A percentile compares a stretch with the other conserved stretches of the same genome.
These are phyloP conservation scores for Chlorella variabilis DNA, from an alignment of 163 green algal species.

Conservation along the genomic window DNA sequence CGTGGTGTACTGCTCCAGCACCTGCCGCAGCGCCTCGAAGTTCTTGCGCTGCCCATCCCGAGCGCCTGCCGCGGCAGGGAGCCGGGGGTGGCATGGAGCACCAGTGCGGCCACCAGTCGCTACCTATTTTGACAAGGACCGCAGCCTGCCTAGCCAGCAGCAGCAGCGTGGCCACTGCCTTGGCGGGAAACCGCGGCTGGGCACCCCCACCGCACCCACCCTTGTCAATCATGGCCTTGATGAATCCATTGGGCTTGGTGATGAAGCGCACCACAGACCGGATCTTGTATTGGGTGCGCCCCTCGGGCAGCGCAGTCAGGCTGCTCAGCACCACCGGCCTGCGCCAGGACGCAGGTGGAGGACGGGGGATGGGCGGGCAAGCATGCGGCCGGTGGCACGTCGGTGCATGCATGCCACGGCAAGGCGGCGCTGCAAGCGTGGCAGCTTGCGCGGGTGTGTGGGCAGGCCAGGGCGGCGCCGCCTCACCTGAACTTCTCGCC, in stretches of 20 bases:
- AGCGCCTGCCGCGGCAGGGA: conserved; percentile 36
- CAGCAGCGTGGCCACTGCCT: too few relatives aligned
- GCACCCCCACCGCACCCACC: too few relatives aligned
- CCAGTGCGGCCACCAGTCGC: too few relatives aligned
- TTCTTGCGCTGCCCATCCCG: conserved; percentile 52
- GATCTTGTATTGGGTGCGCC: not conserved
- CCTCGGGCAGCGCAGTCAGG: conserved; percentile 20
- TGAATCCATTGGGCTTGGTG: conserved; percentile 53
- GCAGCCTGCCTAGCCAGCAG: too few relatives aligned
- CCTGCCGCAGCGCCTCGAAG: conserved; percentile 48
- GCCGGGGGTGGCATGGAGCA: not conserved
- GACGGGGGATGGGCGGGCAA: too few relatives aligned
- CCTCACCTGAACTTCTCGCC: conserved; percentile 76
- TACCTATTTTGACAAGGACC: too few relatives aligned
- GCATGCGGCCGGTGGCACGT: too few relatives aligned
- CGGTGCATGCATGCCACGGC: not conserved
- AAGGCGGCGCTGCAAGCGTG: not conserved
- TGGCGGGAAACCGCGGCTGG: too few relatives aligned
- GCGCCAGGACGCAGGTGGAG: not conserved
- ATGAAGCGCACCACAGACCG: conserved; percentile 52
- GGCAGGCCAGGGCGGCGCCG: not conserved
- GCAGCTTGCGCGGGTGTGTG: not conserved
- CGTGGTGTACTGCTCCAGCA: conserved; percentile 30
- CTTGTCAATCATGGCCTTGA: conserved; percentile 63
- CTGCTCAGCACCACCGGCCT: conserved; percentile 29